Conservation (phyloP, 805 yeast species). For the Wickerhamomyces bovis region DNA sequence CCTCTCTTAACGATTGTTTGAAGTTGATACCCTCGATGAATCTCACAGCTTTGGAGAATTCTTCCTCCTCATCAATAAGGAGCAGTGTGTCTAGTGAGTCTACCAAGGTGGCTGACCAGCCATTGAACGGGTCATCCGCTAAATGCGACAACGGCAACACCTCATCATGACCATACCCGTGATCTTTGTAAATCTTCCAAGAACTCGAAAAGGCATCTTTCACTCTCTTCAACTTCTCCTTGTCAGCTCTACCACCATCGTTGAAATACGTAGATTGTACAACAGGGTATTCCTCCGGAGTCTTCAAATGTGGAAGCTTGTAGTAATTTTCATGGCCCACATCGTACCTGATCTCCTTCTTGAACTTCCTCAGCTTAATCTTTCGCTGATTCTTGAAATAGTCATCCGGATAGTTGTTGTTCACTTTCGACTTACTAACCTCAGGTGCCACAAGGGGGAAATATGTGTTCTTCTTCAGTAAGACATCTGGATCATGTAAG, state of each 20-base stretch:
- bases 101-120: slow-evolving; percentile 46
- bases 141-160: slow-evolving; percentile 31
- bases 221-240: slow-evolving; percentile 26
- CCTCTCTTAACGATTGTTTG: slow-evolving; percentile 30
- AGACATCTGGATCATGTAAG: slow-evolving; percentile 8
- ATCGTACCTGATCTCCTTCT: slow-evolving; percentile 17
- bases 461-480: slow-evolving; percentile 32
- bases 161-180: slow-evolving; percentile 44
- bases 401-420: slow-evolving; percentile 12
- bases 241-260: slow-evolving; percentile 24
- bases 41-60: slow-evolving; percentile 33
- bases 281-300: slow-evolving; percentile 16
- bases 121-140: slow-evolving; percentile 36
- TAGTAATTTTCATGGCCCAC: slow-evolving; percentile 20
- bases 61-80: slow-evolving; percentile 37
- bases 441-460: slow-evolving; percentile 30
- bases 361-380: slow-evolving; percentile 13
- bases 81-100: slow-evolving; percentile 48
- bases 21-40: slow-evolving; percentile 35
- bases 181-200: slow-evolving; percentile 37
- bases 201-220: slow-evolving; percentile 33
- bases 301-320: slow-evolving; percentile 15
- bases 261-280: slow-evolving; percentile 26
- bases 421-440: slow-evolving; percentile 8
- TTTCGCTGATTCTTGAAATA: slow-evolving; percentile 18